Evolutionary conservation across 2,329 filamentous ascomycete genomes (phyloP), one percentile per base, ranked within the genome.

Genomic region (Nemania sp.): DNA sequence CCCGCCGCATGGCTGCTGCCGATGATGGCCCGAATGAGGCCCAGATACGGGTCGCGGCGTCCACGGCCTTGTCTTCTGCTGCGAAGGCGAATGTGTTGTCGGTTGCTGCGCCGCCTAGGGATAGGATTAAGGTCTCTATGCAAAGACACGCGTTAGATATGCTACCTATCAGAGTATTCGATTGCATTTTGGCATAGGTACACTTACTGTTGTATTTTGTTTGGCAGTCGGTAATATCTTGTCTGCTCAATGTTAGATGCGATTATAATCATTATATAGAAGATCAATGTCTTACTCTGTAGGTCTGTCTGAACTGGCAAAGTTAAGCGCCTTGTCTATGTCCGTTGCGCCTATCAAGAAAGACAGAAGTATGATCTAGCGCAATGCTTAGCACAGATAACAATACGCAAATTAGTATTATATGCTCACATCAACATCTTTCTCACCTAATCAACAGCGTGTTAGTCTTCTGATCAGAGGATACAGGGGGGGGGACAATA

Each of bases 41-140:
- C 88, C 88, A 91, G 49, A 91, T 72, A 26, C 80, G 75, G 49
- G 86, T 72, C 0, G 88, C 88, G 3, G 80, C 81, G 1, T 73
- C 66, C 17, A 75, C 67, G 5, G 86, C 86, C 1, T 74, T 78
- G 0, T 69, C 60, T 1, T 73, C 62, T 11, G 75, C 79, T 31
- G 70, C 64, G 89, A 22, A 86, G 84, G 23, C 82, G 85, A 67
- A 89, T 84, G 17, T 76, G 82, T 68, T 89, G 88, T 52, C 50
- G 2, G 42, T 47, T 1, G 84, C 85, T 1, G 82, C 82, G 22
- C 89, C 88, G n/a, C 86, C 88, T 30, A 91, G 76, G 2, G 88
- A 90, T 9, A 91, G 76, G 34, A 90, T 67, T 59, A 91, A 84
- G 1, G 86, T 89, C 71, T 90, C 48, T 50, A n/a, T n/a, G 23